Evolutionary conservation across 768 basidiomycete species (phyloP).

Genomic region (Leccinum obscurum): DNA sequence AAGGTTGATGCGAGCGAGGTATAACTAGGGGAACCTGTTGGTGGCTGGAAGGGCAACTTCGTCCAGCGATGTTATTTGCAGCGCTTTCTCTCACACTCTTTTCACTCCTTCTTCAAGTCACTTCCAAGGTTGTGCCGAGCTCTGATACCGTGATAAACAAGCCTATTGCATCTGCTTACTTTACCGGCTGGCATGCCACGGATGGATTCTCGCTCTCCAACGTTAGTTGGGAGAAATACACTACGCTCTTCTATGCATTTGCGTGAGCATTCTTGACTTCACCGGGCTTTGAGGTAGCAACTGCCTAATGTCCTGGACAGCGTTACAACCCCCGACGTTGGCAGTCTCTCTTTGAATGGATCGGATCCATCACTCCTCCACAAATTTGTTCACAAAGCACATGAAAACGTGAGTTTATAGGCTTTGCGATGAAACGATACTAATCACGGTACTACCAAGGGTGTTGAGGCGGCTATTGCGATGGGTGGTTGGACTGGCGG

Average conservation of each 20-base stretch:
- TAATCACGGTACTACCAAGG: slow-evolving; percentile 34
- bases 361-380: slow-evolving; percentile 54
- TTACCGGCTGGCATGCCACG: slow-evolving; percentile 59
- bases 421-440: not conserved
- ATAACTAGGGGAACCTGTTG: not conserved
- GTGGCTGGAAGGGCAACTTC: not conserved
- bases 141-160: slow-evolving; percentile 40
- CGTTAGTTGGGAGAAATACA: slow-evolving; percentile 71
- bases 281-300: not conserved
- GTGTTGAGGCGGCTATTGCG: slow-evolving; percentile 55
- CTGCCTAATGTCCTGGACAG: slow-evolving; percentile 21
- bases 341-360: slow-evolving; percentile 32
- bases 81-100: not conserved
- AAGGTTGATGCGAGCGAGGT: not conserved
- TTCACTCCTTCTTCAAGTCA: not conserved
- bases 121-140: not conserved
- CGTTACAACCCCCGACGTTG: slow-evolving; percentile 34
- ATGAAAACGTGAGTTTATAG: slow-evolving; percentile 32
- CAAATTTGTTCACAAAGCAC: slow-evolving; percentile 52
- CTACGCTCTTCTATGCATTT: slow-evolving; percentile 62
- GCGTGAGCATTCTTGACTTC: slow-evolving; percentile 38
- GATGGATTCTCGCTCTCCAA: slow-evolving; percentile 49
- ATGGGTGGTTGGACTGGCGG: slow-evolving; percentile 76
- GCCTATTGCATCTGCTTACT: slow-evolving; percentile 55
- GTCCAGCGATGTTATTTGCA: not conserved